These are phyloP conservation scores for Emmonsiellopsis sp. DNA, from an alignment of 2,329 filamentous ascomycete species.

Conservation along the genomic window DNA sequence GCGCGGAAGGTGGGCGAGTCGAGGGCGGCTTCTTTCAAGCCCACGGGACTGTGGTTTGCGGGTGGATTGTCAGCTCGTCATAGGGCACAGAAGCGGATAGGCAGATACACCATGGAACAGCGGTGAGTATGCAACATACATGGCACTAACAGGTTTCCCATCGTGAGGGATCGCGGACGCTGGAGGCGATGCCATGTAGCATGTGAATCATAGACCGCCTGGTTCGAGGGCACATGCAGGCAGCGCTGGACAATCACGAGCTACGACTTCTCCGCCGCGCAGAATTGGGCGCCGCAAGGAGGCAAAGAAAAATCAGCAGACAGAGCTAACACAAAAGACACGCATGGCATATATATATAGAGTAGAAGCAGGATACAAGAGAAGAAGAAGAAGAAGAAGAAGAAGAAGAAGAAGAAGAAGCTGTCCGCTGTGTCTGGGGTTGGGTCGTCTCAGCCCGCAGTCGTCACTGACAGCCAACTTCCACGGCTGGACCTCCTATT, in stretches of 20 bases:
- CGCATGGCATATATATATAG: background rate
- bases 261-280: background rate
- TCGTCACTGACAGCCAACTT: background rate
- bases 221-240: too few relatives aligned
- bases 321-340: background rate
- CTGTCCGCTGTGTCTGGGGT: background rate
- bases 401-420: background rate
- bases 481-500: slow-evolving; percentile 6
- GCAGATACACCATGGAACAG: background rate
- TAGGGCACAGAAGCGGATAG: background rate
- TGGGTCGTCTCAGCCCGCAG: background rate
- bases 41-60: slow-evolving; percentile 55
- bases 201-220: background rate
- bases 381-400: background rate
- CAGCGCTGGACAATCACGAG: too few relatives aligned
- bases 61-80: slow-evolving; percentile 8
- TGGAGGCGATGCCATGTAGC: slow-evolving; percentile 32
- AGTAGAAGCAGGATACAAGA: background rate
- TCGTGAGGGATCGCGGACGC: slow-evolving; percentile 28
- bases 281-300: too few relatives aligned
- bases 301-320: background rate
- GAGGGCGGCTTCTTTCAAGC: slow-evolving; percentile 86
- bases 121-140: slow-evolving; percentile 23
- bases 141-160: slow-evolving; percentile 38
- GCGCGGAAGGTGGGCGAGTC: slow-evolving; percentile 95